A percentile compares a stretch with the other conserved stretches of the same genome.
Conservation (phyloP, 2,329 filamentous ascomycete species). For the Epichloe bromicola region DNA sequence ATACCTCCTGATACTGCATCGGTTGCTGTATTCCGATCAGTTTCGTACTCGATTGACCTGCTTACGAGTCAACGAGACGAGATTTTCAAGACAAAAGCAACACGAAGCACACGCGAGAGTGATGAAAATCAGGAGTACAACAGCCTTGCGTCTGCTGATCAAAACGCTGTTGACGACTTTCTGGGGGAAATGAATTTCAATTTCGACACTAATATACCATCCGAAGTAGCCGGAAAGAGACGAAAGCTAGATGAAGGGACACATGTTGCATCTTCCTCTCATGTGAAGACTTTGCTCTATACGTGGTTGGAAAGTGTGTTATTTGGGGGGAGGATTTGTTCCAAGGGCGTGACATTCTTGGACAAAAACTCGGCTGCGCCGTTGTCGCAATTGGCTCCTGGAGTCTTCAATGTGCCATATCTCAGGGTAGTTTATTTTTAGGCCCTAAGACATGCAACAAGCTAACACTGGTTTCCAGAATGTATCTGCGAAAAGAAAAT, state of each 20-base stretch:
- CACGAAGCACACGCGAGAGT: neutral
- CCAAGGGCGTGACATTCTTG: constrained; percentile 11
- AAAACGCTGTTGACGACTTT: constrained; percentile 17
- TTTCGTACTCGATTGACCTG: constrained; percentile 15
- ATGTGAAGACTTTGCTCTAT: neutral
- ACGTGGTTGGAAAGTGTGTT: constrained; percentile 15
- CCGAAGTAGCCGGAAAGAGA: neutral
- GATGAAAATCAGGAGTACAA: constrained; percentile 7
- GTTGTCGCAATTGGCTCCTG: constrained; percentile 18
- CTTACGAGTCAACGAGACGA: neutral
- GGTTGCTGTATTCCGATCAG: constrained; percentile 15
- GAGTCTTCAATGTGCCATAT: constrained; percentile 24
- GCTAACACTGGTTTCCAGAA: constrained; percentile 11
- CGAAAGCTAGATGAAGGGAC: neutral
- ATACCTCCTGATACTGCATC: constrained; percentile 14
- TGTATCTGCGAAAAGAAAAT: constrained; percentile 13
- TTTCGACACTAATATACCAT: neutral
- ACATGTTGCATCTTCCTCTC: neutral
- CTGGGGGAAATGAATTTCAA: constrained; percentile 12
- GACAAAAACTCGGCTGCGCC: constrained; percentile 10
- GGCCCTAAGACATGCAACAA: neutral
- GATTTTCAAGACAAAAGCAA: neutral
- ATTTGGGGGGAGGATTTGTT: constrained; percentile 14
- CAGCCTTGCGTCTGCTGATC: constrained; percentile 12
- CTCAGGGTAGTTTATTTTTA: constrained; percentile 16